Percentiles rank a stretch among this genome's conserved stretches.
Evolutionary conservation across 768 basidiomycete species (phyloP).

Genomic region (Lactarius hatsudake): DNA sequence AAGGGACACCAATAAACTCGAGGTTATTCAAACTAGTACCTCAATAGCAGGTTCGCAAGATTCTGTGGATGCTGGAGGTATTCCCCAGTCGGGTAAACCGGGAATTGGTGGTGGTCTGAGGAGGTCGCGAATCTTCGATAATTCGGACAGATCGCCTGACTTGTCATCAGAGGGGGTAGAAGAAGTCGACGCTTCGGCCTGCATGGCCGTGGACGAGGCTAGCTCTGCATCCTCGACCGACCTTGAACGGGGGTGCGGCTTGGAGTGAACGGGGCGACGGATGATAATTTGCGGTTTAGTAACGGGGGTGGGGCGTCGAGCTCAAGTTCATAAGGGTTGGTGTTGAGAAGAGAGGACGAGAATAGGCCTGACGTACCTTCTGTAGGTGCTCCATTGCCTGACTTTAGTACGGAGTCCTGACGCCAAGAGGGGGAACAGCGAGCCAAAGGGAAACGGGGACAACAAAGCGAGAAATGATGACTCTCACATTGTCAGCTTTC

Average conservation of each 20-base stretch:
- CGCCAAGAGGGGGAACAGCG: slow-evolving; percentile 25
- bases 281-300: slow-evolving; percentile 28
- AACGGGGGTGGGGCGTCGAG: slow-evolving; percentile 8
- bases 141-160: slow-evolving; percentile 36
- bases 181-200: slow-evolving; percentile 12
- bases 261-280: slow-evolving; percentile 23
- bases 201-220: slow-evolving; percentile 1
- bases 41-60: slow-evolving; percentile 62
- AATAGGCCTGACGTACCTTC: slow-evolving; percentile 15
- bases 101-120: slow-evolving; percentile 63
- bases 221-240: slow-evolving; percentile 16
- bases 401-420: slow-evolving; percentile 28
- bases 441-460: slow-evolving; percentile 29
- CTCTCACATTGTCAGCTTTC: slow-evolving; percentile 28
- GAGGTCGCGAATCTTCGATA: slow-evolving; percentile 51
- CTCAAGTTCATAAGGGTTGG: slow-evolving; percentile 1
- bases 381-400: slow-evolving; percentile 11
- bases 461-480: slow-evolving; percentile 26
- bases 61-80: slow-evolving; percentile 55
- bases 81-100: slow-evolving; percentile 72
- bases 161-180: slow-evolving; percentile 16
- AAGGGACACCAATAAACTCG: neutral
- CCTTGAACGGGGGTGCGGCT: slow-evolving; percentile 25
- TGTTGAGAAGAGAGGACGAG: neutral
- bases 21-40: slow-evolving; percentile 38